These are phyloP conservation scores for Paramarasmius palmivorus DNA, from an alignment of 1,284 basidiomycete genomes.

Conservation along the genomic window DNA sequence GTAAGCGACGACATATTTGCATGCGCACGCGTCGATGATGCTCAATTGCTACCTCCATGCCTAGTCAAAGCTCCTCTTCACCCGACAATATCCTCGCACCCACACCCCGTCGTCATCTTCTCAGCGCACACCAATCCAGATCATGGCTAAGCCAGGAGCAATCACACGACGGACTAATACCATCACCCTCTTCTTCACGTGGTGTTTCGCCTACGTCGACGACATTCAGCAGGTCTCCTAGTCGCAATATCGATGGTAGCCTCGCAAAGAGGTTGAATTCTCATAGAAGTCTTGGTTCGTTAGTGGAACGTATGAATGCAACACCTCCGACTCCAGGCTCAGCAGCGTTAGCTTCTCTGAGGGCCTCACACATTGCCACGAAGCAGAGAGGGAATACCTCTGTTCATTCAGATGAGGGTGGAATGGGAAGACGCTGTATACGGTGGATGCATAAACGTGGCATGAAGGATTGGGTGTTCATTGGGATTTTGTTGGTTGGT, in stretches of 20 bases:
- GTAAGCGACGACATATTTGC: not conserved
- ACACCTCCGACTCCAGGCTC: conserved; percentile 24
- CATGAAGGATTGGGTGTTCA: conserved; percentile 60
- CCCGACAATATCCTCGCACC: conserved; percentile 53
- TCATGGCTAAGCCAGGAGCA: conserved; percentile 25
- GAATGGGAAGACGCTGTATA: conserved; percentile 63
- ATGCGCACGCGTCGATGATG: not conserved
- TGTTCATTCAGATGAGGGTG: conserved; percentile 31
- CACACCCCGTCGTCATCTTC: conserved; percentile 53
- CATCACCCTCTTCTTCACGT: conserved; percentile 47
- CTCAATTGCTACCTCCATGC: not conserved
- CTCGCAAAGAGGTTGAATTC: conserved; percentile 2
- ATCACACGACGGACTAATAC: conserved; percentile 33
- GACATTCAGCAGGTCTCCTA: conserved; percentile 11
- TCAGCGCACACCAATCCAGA: conserved; percentile 53
- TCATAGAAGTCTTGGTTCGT: conserved; percentile 22
- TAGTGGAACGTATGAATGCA: conserved; percentile 35
- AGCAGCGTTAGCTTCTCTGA: conserved; percentile 4
- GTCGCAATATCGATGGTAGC: conserved; percentile 9
- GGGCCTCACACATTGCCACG: conserved; percentile 6
- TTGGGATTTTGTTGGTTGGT: conserved; percentile 50
- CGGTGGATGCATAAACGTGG: conserved; percentile 75
- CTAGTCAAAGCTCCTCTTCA: conserved; percentile 9
- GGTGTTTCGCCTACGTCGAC: conserved; percentile 39
- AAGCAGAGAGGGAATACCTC: conserved; percentile 19